Conservation (phyloP, 202 grass and related monocot genomes). For the Hordeum pubiflorum region DNA sequence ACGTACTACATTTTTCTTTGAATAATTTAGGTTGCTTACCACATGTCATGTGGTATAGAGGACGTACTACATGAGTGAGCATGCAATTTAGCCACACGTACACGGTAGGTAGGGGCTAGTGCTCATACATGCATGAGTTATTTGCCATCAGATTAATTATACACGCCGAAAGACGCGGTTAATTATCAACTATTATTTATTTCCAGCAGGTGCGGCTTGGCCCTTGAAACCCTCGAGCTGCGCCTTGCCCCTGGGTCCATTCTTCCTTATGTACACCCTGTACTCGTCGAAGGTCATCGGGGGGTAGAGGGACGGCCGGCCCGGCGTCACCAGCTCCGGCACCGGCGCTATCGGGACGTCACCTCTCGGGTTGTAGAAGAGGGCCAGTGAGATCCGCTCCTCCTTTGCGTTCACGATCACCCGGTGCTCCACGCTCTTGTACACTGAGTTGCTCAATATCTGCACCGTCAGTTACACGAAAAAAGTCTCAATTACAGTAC, state of each 20-base stretch:
- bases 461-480: background rate
- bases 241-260: conserved; percentile 59
- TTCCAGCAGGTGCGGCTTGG: background rate
- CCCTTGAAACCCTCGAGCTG: conserved; percentile 65
- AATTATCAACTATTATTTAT: background rate
- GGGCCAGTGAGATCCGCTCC: conserved; percentile 71
- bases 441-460: conserved; percentile 69
- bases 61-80: background rate
- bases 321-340: conserved; percentile 39
- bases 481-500: background rate
- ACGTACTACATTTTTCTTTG: no score
- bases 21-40: no score
- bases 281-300: conserved; percentile 79
- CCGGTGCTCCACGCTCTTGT: conserved; percentile 86
- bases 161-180: background rate
- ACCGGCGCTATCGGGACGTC: conserved; percentile 51
- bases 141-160: background rate
- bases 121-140: conserved; percentile 3
- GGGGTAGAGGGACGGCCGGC: conserved; percentile 50
- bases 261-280: conserved; percentile 55
- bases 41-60: no score
- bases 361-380: conserved; percentile 78
- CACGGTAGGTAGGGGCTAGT: background rate
- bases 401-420: conserved; percentile 49
- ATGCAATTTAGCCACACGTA: background rate